Evolutionary conservation across 139 green algal genomes (phyloP).

Genomic region (Gonium pectorale): DNA sequence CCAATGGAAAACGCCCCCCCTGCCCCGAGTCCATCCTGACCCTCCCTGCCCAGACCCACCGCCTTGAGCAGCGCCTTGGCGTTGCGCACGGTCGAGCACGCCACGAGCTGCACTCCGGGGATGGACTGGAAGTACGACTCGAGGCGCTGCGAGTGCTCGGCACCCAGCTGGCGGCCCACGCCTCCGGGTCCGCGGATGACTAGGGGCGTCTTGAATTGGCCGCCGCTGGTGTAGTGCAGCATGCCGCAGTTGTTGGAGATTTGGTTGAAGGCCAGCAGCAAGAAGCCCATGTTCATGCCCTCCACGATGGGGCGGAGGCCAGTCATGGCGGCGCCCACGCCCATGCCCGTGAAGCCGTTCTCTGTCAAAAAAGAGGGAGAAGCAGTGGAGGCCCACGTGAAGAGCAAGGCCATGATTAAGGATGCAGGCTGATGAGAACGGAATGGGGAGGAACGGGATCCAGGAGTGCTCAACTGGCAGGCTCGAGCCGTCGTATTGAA

Average conservation of each 20-base stretch:
- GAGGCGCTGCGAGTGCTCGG: conserved; percentile 96
- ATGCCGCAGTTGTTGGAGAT: conserved; percentile 99
- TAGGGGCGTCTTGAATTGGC: conserved; percentile 88
- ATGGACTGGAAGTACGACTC: conserved; percentile 98
- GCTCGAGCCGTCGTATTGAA: too few species aligned
- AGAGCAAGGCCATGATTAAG: too few species aligned
- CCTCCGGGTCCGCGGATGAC: conserved; percentile 71
- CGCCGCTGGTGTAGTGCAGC: conserved; percentile 97
- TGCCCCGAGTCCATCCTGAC: neutral
- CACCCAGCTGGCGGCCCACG: conserved; percentile 94
- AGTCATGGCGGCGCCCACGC: conserved; percentile 96
- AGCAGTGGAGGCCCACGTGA: too few species aligned
- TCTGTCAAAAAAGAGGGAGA: too few species aligned
- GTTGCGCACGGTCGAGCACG: conserved; percentile 89
- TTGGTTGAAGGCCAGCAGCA: conserved; percentile 98
- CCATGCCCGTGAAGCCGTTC: conserved; percentile 97
- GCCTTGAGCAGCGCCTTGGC: conserved; percentile 94
- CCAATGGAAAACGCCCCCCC: neutral
- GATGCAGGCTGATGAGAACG: too few species aligned
- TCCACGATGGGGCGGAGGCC: conserved; percentile 95
- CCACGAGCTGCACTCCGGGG: conserved; percentile 95
- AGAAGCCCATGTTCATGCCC: conserved; percentile 99
- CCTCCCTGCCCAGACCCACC: conserved; percentile 50
- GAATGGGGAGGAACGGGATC: too few species aligned
- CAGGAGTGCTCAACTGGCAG: too few species aligned